Base-by-base conservation (phyloP, 2,329 filamentous ascomycete species). In the Pyrenochaeta sp. region DNA sequence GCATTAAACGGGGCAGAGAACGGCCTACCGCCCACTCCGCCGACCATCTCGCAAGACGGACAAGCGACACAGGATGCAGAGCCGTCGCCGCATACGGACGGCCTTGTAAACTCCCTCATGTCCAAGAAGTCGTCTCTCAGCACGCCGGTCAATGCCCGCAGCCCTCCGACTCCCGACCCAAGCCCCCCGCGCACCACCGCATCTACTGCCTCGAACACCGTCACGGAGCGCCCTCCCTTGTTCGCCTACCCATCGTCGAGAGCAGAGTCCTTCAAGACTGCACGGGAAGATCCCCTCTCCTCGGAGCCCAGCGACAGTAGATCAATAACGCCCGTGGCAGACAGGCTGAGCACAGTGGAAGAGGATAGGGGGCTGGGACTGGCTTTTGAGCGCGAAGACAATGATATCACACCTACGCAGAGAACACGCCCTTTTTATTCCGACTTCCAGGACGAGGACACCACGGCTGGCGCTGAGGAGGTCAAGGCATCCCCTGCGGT, bases 201-300 rank as follows among this genome's bases (percentile, higher is more conserved):
- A 34, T 72, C 69, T 27, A 65, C 60, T 42, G 42, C 49, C 27
- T 55, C 64, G 6, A 61, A 47, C n/a, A 3, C n/a, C 28, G 30
- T 25, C 45, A 15, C 65, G 40, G 61, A 69, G 19, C 75, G 74
- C 27, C 72, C 75, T 2, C 59, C 62, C 5, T 58, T 72, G 5
- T 65, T 72, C 34, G 60, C 71, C 28, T 76, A 77, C 58, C 75
- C 80, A 7, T 83, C 81, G 5, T 80, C 77, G 24, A 60, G 74
- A 30, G 79, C 80, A 32, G 81, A 82, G 27, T 82, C 80, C 0
- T 83, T 82, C 64, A 77, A 72, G 44, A 83, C 81, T 1, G 81
- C 81, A 10, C 72, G 74, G 54, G 81, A 82, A 63, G 77, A 79
- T 15, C 72, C 69, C 9, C 61, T 70, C 5, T 74, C 74, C 25